Base-by-base conservation (phyloP, 441 rosid species). In the Syzygium malaccense region DNA sequence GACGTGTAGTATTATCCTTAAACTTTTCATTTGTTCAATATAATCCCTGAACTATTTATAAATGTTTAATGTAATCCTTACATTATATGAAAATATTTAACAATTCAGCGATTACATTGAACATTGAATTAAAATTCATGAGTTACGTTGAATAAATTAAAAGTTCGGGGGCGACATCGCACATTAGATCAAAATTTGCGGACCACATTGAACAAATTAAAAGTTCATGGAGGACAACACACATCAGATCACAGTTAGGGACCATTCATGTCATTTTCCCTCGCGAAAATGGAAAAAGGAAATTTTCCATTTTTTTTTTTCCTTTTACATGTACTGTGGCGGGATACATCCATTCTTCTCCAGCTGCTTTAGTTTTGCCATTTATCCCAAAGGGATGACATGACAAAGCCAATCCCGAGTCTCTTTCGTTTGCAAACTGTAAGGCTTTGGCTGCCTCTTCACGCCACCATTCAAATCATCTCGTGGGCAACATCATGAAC, bases 151-250 rank as follows among this genome's bases (percentile, higher is more conserved):
- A 56, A 57, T 1, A 9, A 23, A 57, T 57, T 23, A 41, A n/a
- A n/a, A 62, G 0, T n/a, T 64, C 2, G 14, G 37, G 2, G 0
- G 3, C 0, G 3, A 3, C 0, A 14, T 62, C 14, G 15, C 3
- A 12, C 7, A 3, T 20, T 5, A 4, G 2, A 23, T 2, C 6
- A 71, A 19, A 1, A 12, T 3, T 71, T 0, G 10, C 1, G 0
- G 0, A 68, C 0, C 2, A 0, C 0, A 4, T 68, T 33, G 0
- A 32, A 8, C 12, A 8, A 32, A 66, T 66, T 5, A 5, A 0
- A 9, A 33, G 0, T 68, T 19, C 0, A 19, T 0, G 1, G 1
- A 2, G 0, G 0, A 9, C 1, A 37, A 3, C 23, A 0, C 0
- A 71, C 0, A 0, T 71, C 0, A 0, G 0, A 23, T 11, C 5